Conservation (phyloP, 1,284 basidiomycete species). For the Ceratobasidium sp. region DNA sequence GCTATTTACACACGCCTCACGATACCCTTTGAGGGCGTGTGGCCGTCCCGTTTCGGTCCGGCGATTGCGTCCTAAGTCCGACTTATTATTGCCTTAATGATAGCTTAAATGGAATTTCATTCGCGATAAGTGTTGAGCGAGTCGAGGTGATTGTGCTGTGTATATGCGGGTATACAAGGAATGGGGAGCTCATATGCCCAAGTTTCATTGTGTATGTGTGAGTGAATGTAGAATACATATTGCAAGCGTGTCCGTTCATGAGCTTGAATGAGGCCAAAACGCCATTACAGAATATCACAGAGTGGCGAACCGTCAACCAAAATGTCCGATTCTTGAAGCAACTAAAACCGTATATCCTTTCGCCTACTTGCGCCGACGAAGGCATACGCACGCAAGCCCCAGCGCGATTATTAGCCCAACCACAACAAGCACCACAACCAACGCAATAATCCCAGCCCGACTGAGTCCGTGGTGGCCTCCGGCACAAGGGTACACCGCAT, state of each 20-base stretch:
- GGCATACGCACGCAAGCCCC: constrained; percentile 2
- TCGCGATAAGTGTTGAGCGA: neutral
- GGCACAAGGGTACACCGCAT: constrained; percentile 72
- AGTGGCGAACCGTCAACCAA: neutral
- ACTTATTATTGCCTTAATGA: constrained; percentile 8
- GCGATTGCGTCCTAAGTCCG: constrained; percentile 38
- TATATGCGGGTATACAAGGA: no score
- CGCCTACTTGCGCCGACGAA: constrained; percentile 4
- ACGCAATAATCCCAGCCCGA: constrained; percentile 74
- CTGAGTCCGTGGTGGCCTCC: constrained; percentile 62
- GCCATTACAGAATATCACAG: no score
- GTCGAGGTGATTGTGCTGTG: no score
- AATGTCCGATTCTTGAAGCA: neutral
- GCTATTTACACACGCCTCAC: constrained; percentile 18
- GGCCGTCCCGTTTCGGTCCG: constrained; percentile 33
- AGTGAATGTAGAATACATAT: constrained; percentile 3
- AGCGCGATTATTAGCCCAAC: constrained; percentile 67
- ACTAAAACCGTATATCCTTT: neutral
- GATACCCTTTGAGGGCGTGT: constrained; percentile 20
- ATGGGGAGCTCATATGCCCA: neutral
- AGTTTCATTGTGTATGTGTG: constrained; percentile 6
- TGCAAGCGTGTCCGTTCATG: constrained; percentile 16
- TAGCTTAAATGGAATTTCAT: constrained; percentile 35
- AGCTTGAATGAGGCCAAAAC: neutral
- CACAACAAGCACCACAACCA: constrained; percentile 75